Conservation (phyloP, 73 alveolate genomes). For the Paramecium tetraurelia region DNA sequence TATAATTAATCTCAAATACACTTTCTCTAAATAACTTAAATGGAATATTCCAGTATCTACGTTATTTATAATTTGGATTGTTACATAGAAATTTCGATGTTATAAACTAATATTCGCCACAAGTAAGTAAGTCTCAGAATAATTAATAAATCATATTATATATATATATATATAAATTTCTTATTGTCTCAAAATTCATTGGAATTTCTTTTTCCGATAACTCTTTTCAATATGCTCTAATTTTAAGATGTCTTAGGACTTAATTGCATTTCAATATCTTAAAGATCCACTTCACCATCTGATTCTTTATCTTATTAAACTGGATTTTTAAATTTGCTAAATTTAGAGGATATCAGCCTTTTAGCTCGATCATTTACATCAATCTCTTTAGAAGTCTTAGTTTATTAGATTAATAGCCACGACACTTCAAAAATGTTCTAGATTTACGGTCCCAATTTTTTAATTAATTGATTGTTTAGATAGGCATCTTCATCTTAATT, state of each 20-base stretch:
- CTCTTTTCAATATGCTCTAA: not conserved
- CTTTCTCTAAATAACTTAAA: too few species aligned
- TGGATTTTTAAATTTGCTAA: not conserved
- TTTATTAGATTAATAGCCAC: not conserved
- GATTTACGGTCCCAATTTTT: not conserved
- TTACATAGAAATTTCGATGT: too few species aligned
- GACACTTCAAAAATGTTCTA: not conserved
- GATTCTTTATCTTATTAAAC: not conserved
- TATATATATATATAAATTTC: too few species aligned
- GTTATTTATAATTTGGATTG: too few species aligned
- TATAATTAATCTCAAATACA: too few species aligned
- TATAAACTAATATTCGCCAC: too few species aligned
- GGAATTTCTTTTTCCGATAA: not conserved
- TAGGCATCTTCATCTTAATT: not conserved
- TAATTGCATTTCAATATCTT: not conserved
- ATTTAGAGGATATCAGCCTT: not conserved
- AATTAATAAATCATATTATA: too few species aligned
- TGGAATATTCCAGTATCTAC: too few species aligned
- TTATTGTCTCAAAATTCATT: not conserved
- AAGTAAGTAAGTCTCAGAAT: too few species aligned
- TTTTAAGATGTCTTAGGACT: not conserved
- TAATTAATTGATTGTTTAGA: not conserved
- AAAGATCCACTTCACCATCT: not conserved
- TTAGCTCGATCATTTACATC: not conserved
- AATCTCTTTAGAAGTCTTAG: not conserved